These are phyloP conservation scores for Trichoderma asperellum DNA, from an alignment of 2,329 filamentous ascomycete genomes.

Conservation along the genomic window DNA sequence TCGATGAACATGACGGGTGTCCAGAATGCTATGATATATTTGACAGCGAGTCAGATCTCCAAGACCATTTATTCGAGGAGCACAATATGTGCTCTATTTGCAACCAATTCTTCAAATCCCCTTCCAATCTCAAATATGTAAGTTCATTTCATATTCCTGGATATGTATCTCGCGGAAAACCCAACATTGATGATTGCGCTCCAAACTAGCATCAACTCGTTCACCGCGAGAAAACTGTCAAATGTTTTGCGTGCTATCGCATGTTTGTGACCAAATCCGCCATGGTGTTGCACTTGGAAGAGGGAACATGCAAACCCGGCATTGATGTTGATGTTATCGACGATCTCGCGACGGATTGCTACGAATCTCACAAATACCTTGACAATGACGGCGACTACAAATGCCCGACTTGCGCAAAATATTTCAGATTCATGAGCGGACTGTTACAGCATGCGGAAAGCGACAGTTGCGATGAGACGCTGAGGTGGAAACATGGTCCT, in stretches of 20 bases:
- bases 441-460: conserved; percentile 37
- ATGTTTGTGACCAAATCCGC: conserved; percentile 33
- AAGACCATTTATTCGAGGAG: neutral
- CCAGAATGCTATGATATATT: conserved; percentile 19
- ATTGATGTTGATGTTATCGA: conserved; percentile 21
- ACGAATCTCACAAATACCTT: conserved; percentile 31
- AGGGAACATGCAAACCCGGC: conserved; percentile 31
- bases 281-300: conserved; percentile 37
- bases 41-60: neutral
- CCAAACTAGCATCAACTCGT: conserved; percentile 31
- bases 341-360: conserved; percentile 25
- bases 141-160: neutral
- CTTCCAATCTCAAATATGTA: conserved; percentile 31
- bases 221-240: conserved; percentile 26
- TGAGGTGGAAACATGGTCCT: neutral
- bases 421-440: conserved; percentile 30
- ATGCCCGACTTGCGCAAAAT: conserved; percentile 31
- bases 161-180: neutral
- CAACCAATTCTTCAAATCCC: conserved; percentile 6
- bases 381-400: conserved; percentile 26
- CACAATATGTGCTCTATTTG: conserved; percentile 33
- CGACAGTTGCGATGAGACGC: conserved; percentile 30
- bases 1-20: conserved; percentile 24
- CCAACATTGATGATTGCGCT: neutral
- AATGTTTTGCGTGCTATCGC: conserved; percentile 32